A percentile compares a stretch with the other conserved stretches of the same genome.
These are phyloP conservation scores for Penicillium cosmopolitanum DNA, from an alignment of 495 filamentous ascomycete species.

Conservation along the genomic window DNA sequence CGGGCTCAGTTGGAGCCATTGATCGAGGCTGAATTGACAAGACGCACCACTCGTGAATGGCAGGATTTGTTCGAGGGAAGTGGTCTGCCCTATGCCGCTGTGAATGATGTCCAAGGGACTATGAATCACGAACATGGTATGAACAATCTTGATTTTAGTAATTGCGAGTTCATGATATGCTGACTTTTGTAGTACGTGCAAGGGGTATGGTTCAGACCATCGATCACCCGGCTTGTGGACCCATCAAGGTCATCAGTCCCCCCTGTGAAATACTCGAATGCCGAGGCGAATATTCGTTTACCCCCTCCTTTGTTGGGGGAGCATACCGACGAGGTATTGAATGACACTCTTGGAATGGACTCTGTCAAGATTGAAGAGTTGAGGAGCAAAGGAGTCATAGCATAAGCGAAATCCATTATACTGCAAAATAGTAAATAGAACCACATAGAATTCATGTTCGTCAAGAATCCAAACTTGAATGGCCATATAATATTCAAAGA, in stretches of 20 bases:
- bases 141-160: constrained; percentile 13
- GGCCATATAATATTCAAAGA: background rate
- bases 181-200: constrained; percentile 60
- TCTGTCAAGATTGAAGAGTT: constrained; percentile 8
- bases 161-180: background rate
- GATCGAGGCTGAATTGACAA: constrained; percentile 70
- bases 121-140: constrained; percentile 77
- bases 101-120: constrained; percentile 84
- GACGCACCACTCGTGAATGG: constrained; percentile 86
- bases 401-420: constrained; percentile 2
- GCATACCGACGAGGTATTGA: constrained; percentile 78
- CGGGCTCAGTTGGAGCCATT: constrained; percentile 69
- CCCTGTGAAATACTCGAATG: constrained; percentile 90
- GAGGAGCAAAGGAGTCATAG: constrained; percentile 15
- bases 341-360: constrained; percentile 1
- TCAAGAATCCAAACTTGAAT: background rate
- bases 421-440: background rate
- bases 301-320: constrained; percentile 84
- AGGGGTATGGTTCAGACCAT: constrained; percentile 84
- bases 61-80: constrained; percentile 79
- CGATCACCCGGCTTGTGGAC: constrained; percentile 76
- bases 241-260: constrained; percentile 88
- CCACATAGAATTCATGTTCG: background rate
- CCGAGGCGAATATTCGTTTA: constrained; percentile 59
- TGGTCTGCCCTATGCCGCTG: constrained; percentile 88